Conservation (phyloP, 140 eudicot genomes). For the Erigeron philadelphicus region DNA sequence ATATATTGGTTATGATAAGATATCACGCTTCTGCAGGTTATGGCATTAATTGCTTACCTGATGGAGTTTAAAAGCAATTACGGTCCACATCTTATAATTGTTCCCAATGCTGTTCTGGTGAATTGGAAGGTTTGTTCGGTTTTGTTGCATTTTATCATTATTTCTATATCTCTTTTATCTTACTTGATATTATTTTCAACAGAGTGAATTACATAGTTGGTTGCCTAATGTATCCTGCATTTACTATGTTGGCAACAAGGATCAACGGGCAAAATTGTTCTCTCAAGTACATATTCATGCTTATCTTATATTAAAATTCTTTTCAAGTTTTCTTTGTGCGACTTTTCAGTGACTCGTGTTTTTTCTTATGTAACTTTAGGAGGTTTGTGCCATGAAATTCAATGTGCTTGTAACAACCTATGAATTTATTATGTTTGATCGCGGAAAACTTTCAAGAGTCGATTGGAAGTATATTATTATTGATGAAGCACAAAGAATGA, state of each 20-base stretch:
- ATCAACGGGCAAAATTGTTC: constrained; percentile 81
- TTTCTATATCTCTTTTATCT: not conserved
- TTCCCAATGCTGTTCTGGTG: constrained; percentile 95
- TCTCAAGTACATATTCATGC: constrained; percentile 63
- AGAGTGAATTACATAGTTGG: constrained; percentile 96
- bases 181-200: constrained; percentile 28
- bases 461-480: constrained; percentile 96
- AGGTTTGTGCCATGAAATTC: constrained; percentile 81
- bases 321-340: not conserved
- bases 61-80: constrained; percentile 98
- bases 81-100: constrained; percentile 99
- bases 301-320: not conserved
- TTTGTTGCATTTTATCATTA: not conserved
- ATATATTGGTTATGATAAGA: not conserved
- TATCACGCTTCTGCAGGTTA: constrained; percentile 50
- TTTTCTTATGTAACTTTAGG: constrained; percentile 36
- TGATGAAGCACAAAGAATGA: constrained; percentile 99
- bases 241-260: constrained; percentile 85
- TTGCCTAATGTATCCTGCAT: constrained; percentile 93
- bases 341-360: constrained; percentile 7
- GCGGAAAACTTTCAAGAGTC: constrained; percentile 76
- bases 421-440: constrained; percentile 91
- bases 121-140: constrained; percentile 83
- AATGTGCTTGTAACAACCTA: constrained; percentile 96
- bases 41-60: constrained; percentile 94